Percentiles rank a stretch among this genome's conserved stretches.
These are phyloP conservation scores for Naganishia sp. DNA, from an alignment of 1,284 basidiomycete genomes.

Conservation along the genomic window DNA sequence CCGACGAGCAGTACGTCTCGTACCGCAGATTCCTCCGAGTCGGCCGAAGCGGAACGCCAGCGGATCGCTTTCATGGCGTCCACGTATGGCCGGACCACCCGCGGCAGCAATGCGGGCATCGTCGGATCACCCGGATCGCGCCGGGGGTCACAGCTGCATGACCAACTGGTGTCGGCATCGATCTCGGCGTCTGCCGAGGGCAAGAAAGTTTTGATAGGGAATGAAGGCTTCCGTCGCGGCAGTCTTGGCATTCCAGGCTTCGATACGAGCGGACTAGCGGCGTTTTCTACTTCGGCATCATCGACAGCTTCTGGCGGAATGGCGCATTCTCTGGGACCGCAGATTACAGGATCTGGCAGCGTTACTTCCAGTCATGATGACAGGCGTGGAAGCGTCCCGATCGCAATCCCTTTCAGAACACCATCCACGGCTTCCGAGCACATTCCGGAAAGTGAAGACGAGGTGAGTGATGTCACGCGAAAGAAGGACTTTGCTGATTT, in stretches of 20 bases:
- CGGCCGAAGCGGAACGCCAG: constrained; percentile 52
- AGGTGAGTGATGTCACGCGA: constrained; percentile 27
- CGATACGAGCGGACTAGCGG: constrained; percentile 16
- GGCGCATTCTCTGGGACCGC: constrained; percentile 27
- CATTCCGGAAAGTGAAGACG: constrained; percentile 38
- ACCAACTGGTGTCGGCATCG: constrained; percentile 19
- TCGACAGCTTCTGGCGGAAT: constrained; percentile 12
- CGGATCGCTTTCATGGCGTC: constrained; percentile 49
- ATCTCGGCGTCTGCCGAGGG: constrained; percentile 8
- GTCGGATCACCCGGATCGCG: constrained; percentile 10
- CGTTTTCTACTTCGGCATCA: constrained; percentile 10
- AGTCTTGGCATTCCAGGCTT: constrained; percentile 30
- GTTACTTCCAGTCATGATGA: constrained; percentile 22
- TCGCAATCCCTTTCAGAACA: constrained; percentile 41
- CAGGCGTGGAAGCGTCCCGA: constrained; percentile 45
- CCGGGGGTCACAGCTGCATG: constrained; percentile 15
- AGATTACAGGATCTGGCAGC: constrained; percentile 8
- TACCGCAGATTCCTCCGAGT: constrained; percentile 46
- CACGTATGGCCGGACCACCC: constrained; percentile 36
- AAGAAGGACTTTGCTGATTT: background rate
- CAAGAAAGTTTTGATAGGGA: constrained; percentile 24
- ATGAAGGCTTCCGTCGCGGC: constrained; percentile 29
- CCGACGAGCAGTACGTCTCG: constrained; percentile 19
- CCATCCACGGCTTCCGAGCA: constrained; percentile 32
- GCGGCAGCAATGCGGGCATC: constrained; percentile 9